Evolutionary conservation across 805 yeast species (phyloP), one percentile per base, ranked within the genome.

Genomic region (Tetrapisispora iriomotensis): DNA sequence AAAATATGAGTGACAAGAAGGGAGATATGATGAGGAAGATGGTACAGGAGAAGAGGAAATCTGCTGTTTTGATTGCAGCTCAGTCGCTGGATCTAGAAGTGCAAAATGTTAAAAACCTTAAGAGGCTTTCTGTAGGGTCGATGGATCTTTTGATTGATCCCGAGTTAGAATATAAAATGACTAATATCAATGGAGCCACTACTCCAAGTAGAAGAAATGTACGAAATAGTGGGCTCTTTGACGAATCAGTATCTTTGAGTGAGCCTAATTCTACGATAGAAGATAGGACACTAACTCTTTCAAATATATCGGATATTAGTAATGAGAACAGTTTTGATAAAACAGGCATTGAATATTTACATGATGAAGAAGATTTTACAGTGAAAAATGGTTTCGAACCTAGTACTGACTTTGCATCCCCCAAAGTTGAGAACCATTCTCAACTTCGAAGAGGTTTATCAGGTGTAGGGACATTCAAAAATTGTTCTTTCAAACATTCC

Each of bases 21-120:
- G 17, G 17, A n/a, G 29, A 12, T 27, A n/a, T 28, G 4, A 15
- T 8, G 14, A 20, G n/a, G n/a, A 5, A 32, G 27, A 13, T 12
- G 6, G 28, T 22, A n/a, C 10, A 29, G n/a, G 54, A 60, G 20
- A 61, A 61, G 45, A 47, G 68, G 39, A 65, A 66, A 43, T 64
- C 71, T 41, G 61, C 73, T 51, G 62, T 67, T 38, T 50, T 67
- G 29, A 68, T 73, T 24, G 92, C 92, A 1, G 86, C 85, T 3
- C 78, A 77, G 48, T 84, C 83, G 8, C 73, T 82, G 30, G 84
- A 81, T 50, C 77, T 75, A 45, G 90, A 82, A 53, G 70, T 80
- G 45, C 77, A 77, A 57, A 75, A 77, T 56, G 82, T 82, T 44
- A 75, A 80, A 25, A 81, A 84, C n/a, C 62, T 82, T 45, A 82